Evolutionary conservation across 2,329 filamentous ascomycete genomes (phyloP).

Genomic region (Claviceps digitariae): DNA sequence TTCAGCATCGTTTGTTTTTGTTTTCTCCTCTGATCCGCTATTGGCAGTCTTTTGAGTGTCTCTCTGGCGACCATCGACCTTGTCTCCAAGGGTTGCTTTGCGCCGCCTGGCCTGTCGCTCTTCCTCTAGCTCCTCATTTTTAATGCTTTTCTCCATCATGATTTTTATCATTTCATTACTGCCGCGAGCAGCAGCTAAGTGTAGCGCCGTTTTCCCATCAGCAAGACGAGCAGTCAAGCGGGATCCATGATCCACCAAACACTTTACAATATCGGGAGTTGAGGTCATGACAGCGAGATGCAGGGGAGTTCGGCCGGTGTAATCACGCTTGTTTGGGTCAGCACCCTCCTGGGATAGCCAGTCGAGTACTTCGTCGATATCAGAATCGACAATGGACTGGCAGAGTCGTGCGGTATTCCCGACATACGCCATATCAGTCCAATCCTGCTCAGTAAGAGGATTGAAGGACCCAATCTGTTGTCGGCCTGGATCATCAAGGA

Average conservation of each 20-base stretch:
- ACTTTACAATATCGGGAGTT: conserved; percentile 55
- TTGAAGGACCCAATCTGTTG: conserved; percentile 63
- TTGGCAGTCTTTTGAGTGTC: background rate
- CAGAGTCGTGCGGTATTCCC: conserved; percentile 66
- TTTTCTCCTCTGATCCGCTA: background rate
- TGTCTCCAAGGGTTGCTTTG: conserved; percentile 16
- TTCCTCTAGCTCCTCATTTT: conserved; percentile 57
- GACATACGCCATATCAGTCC: conserved; percentile 85
- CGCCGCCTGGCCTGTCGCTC: conserved; percentile 39
- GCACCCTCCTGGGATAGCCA: conserved; percentile 56
- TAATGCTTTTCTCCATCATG: conserved; percentile 58
- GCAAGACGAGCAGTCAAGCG: conserved; percentile 61
- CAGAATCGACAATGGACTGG: conserved; percentile 65
- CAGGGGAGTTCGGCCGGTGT: conserved; percentile 65
- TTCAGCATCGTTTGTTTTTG: conserved; percentile 1
- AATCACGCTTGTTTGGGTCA: conserved; percentile 61
- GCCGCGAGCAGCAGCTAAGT: conserved; percentile 63
- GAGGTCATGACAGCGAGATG: conserved; percentile 62
- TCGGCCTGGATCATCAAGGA: conserved; percentile 69
- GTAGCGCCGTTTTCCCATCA: conserved; percentile 71
- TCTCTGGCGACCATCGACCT: conserved; percentile 8
- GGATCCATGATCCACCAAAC: conserved; percentile 57
- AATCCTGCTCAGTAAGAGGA: conserved; percentile 67
- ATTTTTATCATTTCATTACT: conserved; percentile 54
- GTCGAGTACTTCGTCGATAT: conserved; percentile 54